Evolutionary conservation across 345 rosid genomes (phyloP), one percentile per base, ranked within the genome.

Genomic region (Camelina neglecta): DNA sequence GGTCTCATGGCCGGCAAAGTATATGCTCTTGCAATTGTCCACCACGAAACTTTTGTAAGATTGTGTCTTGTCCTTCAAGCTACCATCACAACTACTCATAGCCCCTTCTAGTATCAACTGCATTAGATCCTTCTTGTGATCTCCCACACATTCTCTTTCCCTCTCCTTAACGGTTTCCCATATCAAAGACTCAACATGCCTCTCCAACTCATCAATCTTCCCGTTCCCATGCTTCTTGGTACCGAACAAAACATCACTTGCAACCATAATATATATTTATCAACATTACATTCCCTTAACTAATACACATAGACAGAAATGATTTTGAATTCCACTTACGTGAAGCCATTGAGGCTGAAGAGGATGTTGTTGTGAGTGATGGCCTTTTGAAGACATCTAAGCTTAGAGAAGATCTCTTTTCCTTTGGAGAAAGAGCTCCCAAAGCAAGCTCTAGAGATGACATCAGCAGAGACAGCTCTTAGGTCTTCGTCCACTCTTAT

Each of bases 11-110:
- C 96, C 96, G 0, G 96, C 92, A 4, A 92, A 90, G 82, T 90
- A 92, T 45, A 92, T 86, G 79, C 83, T 88, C 77, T 92, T 92
- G 84, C 97, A 90, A 65, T 92, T 92, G 56, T 92, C 97, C 29
- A 92, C 90, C 1, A 92, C 84, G 65, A 90, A 90, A 15, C 75
- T 65, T 82, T 77, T 88, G 6, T 87, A 80, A 11, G 92, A 80
- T 35, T 71, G 85, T 72, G 74, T 65, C 51, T 78, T 84, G 23
- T 72, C 76, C 31, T 12, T 74, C 60, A 78, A 74, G 53, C 72
- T 83, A 68, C 56, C 71, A 18, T 57, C 79, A 4, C 56, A 45
- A 60, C 65, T 66, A 72, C 70, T 61, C 26, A 78, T 67, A 4
- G 94, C 94, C 3, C 85, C 92, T 23, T 92, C 94, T 54, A 92